These are phyloP conservation scores for Protomyces macrosporus DNA, from an alignment of 1,139 yeast species.

Conservation along the genomic window DNA sequence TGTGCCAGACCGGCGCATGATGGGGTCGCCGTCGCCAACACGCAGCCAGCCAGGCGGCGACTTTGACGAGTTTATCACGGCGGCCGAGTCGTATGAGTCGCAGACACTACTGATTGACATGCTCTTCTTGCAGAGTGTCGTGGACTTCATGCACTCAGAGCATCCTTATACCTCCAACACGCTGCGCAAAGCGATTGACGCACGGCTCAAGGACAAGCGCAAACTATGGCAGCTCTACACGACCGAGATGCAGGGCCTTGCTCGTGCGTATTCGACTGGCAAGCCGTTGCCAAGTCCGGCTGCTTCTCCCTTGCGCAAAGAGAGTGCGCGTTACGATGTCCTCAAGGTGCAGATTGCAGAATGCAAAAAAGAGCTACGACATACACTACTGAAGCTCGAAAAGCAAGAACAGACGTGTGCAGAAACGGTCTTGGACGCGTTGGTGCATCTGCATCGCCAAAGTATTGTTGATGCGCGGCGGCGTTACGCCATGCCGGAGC, in stretches of 20 bases:
- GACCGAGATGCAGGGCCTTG: conserved; percentile 22
- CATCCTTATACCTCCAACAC: conserved; percentile 23
- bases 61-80: conserved; percentile 5
- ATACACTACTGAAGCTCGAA: neutral
- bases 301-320: neutral
- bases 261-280: conserved; percentile 8
- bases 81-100: conserved; percentile 13
- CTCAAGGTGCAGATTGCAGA: neutral
- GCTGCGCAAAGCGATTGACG: conserved; percentile 4
- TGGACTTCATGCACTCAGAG: conserved; percentile 18
- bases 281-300: conserved; percentile 6
- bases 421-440: conserved; percentile 12
- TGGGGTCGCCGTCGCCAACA: neutral
- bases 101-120: conserved; percentile 9
- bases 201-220: conserved; percentile 15
- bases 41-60: neutral
- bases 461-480: conserved; percentile 7
- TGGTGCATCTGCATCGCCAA: conserved; percentile 8
- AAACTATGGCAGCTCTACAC: conserved; percentile 17
- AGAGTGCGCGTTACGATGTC: neutral
- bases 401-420: conserved; percentile 11
- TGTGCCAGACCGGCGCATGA: neutral
- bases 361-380: neutral
- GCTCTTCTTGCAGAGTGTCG: conserved; percentile 1
- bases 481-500: conserved; percentile 17